Conservation (phyloP, 306 rosid genomes). For the Prunus padus region DNA sequence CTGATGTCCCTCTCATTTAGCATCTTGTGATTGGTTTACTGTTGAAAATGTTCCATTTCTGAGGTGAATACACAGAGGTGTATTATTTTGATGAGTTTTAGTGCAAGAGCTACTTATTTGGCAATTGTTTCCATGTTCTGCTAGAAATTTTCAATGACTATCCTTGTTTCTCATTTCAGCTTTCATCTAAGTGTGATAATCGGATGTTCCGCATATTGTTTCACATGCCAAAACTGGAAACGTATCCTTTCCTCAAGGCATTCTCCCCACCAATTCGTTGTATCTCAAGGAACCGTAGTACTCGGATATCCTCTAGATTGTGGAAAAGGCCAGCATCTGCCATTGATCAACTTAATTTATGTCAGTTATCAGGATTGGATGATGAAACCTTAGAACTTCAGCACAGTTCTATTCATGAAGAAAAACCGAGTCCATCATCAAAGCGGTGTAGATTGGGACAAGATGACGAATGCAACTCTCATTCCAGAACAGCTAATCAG, state of each 20-base stretch:
- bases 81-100: neutral
- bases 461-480: constrained; percentile 78
- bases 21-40: neutral
- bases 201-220: constrained; percentile 75
- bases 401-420: constrained; percentile 41
- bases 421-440: constrained; percentile 44
- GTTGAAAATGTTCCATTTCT: neutral
- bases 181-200: constrained; percentile 90
- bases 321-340: constrained; percentile 66
- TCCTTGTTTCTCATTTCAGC: constrained; percentile 52
- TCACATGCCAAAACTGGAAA: constrained; percentile 50
- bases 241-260: constrained; percentile 68
- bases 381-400: constrained; percentile 46
- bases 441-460: constrained; percentile 70
- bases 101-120: constrained; percentile 3
- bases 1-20: neutral
- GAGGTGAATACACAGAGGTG: neutral
- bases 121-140: constrained; percentile 22
- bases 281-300: constrained; percentile 71
- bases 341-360: constrained; percentile 31
- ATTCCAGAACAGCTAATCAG: constrained; percentile 47
- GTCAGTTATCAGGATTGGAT: constrained; percentile 47
- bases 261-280: constrained; percentile 75
- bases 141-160: constrained; percentile 29
- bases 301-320: constrained; percentile 52